Percentiles rank a stretch among this genome's conserved stretches.
phyloP scores from a whole-genome alignment of 2,329 filamentous ascomycete genomes.

The Monilinia fructicola region DNA sequence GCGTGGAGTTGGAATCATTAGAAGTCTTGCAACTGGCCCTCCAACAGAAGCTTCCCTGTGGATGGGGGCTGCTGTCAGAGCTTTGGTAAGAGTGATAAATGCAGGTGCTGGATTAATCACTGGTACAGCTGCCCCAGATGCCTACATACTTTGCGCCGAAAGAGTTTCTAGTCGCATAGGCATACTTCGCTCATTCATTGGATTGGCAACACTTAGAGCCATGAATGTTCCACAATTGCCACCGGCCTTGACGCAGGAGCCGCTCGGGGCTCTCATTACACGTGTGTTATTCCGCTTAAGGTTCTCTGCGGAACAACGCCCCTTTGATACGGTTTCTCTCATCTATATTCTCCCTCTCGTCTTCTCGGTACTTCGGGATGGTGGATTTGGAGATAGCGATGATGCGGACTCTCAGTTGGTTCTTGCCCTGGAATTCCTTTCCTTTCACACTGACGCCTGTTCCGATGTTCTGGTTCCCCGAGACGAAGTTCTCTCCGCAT shows the following conservation, averaged over 20 bases:
- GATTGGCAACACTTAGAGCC: conserved; percentile 80
- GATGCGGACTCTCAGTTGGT: conserved; percentile 88
- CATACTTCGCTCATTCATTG: conserved; percentile 75
- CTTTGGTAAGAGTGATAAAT: conserved; percentile 71
- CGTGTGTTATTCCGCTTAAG: conserved; percentile 86
- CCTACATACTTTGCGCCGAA: conserved; percentile 78
- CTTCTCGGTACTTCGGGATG: conserved; percentile 73
- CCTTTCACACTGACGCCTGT: conserved; percentile 82
- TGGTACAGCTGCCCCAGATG: conserved; percentile 72
- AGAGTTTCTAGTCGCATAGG: conserved; percentile 74
- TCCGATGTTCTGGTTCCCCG: conserved; percentile 75
- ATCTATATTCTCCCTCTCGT: conserved; percentile 85
- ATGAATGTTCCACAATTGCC: conserved; percentile 72
- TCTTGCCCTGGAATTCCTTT: conserved; percentile 81
- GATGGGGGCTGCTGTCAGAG: conserved; percentile 78
- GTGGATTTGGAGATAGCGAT: conserved; percentile 75
- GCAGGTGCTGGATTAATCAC: conserved; percentile 80
- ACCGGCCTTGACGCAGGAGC: conserved; percentile 71
- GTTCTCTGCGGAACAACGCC: conserved; percentile 89
- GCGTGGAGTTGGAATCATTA: conserved; percentile 83
- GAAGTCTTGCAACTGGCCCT: conserved; percentile 77
- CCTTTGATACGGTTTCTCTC: conserved; percentile 83
- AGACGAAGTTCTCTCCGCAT: conserved; percentile 65
- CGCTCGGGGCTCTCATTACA: conserved; percentile 81
- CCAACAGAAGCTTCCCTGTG: conserved; percentile 86